phyloP scores from a whole-genome alignment of 192 early-diverging fungal genomes.

The Spinellus fusiger region DNA sequence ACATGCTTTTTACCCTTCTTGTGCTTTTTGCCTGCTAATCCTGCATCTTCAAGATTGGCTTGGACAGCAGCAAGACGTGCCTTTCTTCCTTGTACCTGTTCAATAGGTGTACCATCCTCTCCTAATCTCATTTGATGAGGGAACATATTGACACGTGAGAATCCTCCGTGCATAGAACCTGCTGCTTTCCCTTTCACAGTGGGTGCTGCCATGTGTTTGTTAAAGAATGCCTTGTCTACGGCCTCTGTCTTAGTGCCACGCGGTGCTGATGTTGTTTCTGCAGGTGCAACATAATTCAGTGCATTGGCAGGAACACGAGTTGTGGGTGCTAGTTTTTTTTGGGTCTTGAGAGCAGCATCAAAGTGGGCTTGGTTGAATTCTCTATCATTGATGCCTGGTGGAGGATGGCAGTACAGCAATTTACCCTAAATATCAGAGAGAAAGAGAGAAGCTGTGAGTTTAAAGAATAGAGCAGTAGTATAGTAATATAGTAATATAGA shows the following conservation, averaged over 20 bases:
- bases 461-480: neutral
- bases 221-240: slow-evolving; percentile 47
- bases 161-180: slow-evolving; percentile 30
- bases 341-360: slow-evolving; percentile 47
- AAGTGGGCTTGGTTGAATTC: slow-evolving; percentile 88
- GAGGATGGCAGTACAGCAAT: slow-evolving; percentile 84
- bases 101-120: slow-evolving; percentile 40
- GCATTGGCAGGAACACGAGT: slow-evolving; percentile 54
- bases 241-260: slow-evolving; percentile 46
- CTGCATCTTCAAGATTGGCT: slow-evolving; percentile 19
- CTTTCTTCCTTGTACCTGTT: slow-evolving; percentile 23
- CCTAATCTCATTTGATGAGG: slow-evolving; percentile 48
- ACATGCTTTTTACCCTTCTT: slow-evolving; percentile 75
- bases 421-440: slow-evolving; percentile 60
- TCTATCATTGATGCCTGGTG: slow-evolving; percentile 41
- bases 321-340: slow-evolving; percentile 44
- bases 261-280: slow-evolving; percentile 26
- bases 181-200: slow-evolving; percentile 33
- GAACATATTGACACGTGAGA: slow-evolving; percentile 54
- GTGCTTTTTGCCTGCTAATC: slow-evolving; percentile 49
- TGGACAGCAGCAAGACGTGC: slow-evolving; percentile 20
- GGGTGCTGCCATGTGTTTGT: slow-evolving; percentile 22
- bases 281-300: slow-evolving; percentile 44
- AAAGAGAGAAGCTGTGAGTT: neutral
- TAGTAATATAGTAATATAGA: neutral